Conservation (phyloP, 257 asterid species). For the Eucommia ulmoides region DNA sequence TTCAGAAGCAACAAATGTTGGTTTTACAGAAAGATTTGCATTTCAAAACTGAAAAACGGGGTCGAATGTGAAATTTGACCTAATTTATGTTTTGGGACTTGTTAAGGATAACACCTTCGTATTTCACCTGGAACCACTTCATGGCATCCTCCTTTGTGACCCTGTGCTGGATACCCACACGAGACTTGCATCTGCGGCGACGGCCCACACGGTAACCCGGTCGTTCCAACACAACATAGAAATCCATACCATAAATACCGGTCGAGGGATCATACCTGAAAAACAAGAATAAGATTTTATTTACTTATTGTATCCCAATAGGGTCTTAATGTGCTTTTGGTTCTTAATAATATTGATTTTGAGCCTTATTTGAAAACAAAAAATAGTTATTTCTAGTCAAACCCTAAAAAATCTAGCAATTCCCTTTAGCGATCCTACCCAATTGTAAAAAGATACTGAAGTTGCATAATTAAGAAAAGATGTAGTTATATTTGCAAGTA, state of each 20-base stretch:
- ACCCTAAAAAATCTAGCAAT: not conserved
- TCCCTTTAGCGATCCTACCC: no score
- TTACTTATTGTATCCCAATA: no score
- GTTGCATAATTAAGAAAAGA: no score
- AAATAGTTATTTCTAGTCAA: not conserved
- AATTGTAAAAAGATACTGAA: no score
- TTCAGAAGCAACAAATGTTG: no score
- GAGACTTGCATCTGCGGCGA: conserved; percentile 8
- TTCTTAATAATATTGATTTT: no score
- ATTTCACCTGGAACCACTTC: conserved; percentile 15
- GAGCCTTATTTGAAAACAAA: no score
- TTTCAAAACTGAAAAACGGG: no score
- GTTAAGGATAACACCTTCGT: conserved; percentile 6
- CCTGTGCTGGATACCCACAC: conserved; percentile 13
- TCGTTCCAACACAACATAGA: conserved; percentile 10
- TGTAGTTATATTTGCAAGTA: no score
- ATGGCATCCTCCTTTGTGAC: conserved; percentile 9
- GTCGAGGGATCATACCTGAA: conserved; percentile 11
- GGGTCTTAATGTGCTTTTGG: no score
- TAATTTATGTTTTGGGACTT: not conserved
- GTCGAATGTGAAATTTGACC: no score
- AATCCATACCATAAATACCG: conserved; percentile 13
- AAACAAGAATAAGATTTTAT: not conserved
- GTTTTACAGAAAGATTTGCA: no score
- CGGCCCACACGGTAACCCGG: conserved; percentile 10